Evolutionary conservation across 106 monocot genomes (phyloP), one percentile per base, ranked within the genome.

Genomic region (Hemerocallis citrina): DNA sequence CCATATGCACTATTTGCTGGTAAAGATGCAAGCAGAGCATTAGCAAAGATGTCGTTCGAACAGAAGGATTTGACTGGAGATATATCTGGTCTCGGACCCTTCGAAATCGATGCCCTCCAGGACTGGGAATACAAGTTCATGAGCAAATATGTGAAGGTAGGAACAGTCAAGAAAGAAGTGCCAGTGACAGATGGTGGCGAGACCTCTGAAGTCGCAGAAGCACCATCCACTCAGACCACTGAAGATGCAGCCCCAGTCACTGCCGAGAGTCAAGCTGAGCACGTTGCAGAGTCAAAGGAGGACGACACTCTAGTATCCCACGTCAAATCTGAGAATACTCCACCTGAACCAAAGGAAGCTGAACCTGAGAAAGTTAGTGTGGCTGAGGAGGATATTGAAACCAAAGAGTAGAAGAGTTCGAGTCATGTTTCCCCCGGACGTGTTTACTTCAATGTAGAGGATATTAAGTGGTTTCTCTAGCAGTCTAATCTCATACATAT

Each of bases 121-220:
- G 92, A 92, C 61, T 92, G 92, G 92, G 92, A 92, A 56, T 86
- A 84, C 74, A 92, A 92, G 51, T 87, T 92, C 75, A 87, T 80
- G 81, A 79, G 79, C 74, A 92, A 92, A 68, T 92, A 92, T 61
- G 75, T 78, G 23, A 92, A 80, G 59, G 86, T 92, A 3, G 92
- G 92, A 44, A 77, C 79, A 0, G 16, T 91, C 56, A 85, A 78
- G 81, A 84, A 81, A 52, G 43, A 60, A 1, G 68, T 68, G 0
- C 42, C 61, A 7, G 69, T 66, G 33, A 60, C 57, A 9, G 72
- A 50, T 10, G 65, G 23, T 27, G 25, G 15, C 40, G 28, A 15
- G 7, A 56, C 56, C 1, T 17, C 33, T 6, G 34, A 27, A 27
- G 25, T 14, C n/a, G 28, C 59, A 1, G 36, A 35, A 39, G 22